phyloP scores from a whole-genome alignment of 495 filamentous ascomycete species.

The Penicillium crystallinum region DNA sequence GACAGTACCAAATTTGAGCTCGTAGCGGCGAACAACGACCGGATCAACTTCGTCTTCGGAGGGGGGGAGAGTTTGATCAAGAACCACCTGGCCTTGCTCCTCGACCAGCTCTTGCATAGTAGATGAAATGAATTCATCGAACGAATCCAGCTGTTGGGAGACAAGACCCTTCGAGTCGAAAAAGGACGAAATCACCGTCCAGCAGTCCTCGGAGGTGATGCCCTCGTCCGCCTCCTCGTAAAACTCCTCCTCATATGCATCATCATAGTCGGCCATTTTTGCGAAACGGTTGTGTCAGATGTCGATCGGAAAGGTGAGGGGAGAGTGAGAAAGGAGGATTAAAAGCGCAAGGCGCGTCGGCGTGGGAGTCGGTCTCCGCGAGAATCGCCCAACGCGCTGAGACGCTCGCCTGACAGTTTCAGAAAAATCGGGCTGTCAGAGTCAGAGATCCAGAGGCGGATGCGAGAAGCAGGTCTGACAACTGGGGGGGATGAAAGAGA shows the following conservation, averaged over 20 bases:
- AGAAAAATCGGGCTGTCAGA: not conserved
- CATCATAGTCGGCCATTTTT: constrained; percentile 52
- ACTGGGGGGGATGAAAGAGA: constrained; percentile 18
- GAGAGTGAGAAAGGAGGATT: constrained; percentile 2
- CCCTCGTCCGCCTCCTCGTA: constrained; percentile 65
- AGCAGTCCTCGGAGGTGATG: constrained; percentile 84
- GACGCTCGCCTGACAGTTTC: constrained; percentile 20
- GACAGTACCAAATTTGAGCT: constrained; percentile 85
- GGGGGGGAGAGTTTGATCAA: constrained; percentile 80
- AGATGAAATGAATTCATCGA: constrained; percentile 89
- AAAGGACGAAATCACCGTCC: constrained; percentile 94
- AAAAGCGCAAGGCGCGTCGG: constrained; percentile 31
- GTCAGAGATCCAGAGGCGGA: constrained; percentile 7
- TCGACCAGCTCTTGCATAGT: constrained; percentile 90
- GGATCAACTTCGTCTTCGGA: constrained; percentile 62
- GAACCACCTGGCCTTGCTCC: constrained; percentile 79
- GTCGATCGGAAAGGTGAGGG: not conserved
- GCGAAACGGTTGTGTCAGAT: not conserved
- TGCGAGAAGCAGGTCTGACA: constrained; percentile 3
- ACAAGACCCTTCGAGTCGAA: constrained; percentile 94
- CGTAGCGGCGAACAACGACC: constrained; percentile 80
- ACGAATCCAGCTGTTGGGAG: constrained; percentile 96
- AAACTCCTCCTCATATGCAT: constrained; percentile 48
- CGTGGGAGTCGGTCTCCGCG: constrained; percentile 11
- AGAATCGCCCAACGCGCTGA: constrained; percentile 24